These are phyloP conservation scores for Rosa chinensis DNA, from an alignment of 306 rosid genomes.

Conservation along the genomic window DNA sequence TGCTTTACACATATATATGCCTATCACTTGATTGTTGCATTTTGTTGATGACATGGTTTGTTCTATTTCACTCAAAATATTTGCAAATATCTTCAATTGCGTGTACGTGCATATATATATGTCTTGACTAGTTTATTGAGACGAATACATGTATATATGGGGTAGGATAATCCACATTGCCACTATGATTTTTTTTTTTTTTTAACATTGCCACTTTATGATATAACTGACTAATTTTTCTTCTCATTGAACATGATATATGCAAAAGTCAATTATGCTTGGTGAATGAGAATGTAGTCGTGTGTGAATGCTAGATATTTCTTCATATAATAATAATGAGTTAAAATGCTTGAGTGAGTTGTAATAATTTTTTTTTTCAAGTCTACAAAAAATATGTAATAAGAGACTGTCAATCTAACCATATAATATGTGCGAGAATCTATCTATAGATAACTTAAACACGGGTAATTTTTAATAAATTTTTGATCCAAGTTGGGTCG, in stretches of 20 bases:
- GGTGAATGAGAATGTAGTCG: not conserved
- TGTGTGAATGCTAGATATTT: no score
- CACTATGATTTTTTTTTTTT: no score
- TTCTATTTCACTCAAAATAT: not conserved
- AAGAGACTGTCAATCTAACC: no score
- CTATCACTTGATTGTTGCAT: conserved; percentile 1
- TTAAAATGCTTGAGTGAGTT: no score
- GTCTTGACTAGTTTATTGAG: not conserved
- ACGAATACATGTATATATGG: not conserved
- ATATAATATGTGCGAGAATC: no score
- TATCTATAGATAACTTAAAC: no score
- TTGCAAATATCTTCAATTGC: not conserved
- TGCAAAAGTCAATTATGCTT: not conserved
- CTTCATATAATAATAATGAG: not conserved
- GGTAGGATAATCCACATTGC: not conserved
- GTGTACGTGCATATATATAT: no score
- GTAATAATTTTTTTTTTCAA: no score
- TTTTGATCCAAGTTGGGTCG: no score
- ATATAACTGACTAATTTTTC: not conserved
- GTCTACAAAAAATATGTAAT: no score
- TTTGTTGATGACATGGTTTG: conserved; percentile 1
- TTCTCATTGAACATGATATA: not conserved
- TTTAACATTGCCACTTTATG: no score
- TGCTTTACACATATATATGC: not conserved
- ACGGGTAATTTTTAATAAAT: no score